Evolutionary conservation across 768 basidiomycete species (phyloP), one percentile per base, ranked within the genome.

Genomic region (Serpula lacrymans): DNA sequence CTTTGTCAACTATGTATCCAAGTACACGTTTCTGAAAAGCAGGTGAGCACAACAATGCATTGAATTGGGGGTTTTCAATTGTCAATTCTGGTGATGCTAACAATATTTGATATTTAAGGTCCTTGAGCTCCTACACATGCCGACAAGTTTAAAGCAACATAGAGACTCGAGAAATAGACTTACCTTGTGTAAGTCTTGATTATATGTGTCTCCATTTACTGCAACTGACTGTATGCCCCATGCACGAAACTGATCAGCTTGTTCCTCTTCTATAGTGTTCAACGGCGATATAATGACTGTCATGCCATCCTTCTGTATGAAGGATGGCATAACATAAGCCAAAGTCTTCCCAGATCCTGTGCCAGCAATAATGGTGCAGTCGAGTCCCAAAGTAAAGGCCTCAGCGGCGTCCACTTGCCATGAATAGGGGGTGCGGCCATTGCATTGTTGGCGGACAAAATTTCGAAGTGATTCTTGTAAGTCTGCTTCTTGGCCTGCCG

Each of bases 81-180:
- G 62, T 64, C 67, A 70, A 67, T 40, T 72, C 67, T 0, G 70
- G 67, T 5, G 64, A 68, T 0, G 62, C 56, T 17, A 69, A 41
- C 5, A 70, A 53, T 9, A 50, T 62, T 22, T 50, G 55, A 36
- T 53, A 57, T 1, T 48, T 46, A 8, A 11, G 41, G 3, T 44
- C 21, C 22, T 57, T 29, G 21, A 62, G 41, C 33, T 57, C 50
- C 63, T 65, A 17, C n/a, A n/a, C n/a, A n/a, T n/a, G n/a, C n/a
- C n/a, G n/a, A n/a, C n/a, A n/a, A n/a, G n/a, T n/a, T n/a, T n/a
- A n/a, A n/a, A n/a, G n/a, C n/a, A n/a, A n/a, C n/a, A n/a, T n/a
- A n/a, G n/a, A n/a, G n/a, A n/a, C n/a, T n/a, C n/a, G n/a, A n/a
- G n/a, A n/a, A n/a, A n/a, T n/a, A n/a, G n/a, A n/a, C n/a, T 16